phyloP scores from a whole-genome alignment of 129 eudicot genomes.

The Deinandra increscens region DNA sequence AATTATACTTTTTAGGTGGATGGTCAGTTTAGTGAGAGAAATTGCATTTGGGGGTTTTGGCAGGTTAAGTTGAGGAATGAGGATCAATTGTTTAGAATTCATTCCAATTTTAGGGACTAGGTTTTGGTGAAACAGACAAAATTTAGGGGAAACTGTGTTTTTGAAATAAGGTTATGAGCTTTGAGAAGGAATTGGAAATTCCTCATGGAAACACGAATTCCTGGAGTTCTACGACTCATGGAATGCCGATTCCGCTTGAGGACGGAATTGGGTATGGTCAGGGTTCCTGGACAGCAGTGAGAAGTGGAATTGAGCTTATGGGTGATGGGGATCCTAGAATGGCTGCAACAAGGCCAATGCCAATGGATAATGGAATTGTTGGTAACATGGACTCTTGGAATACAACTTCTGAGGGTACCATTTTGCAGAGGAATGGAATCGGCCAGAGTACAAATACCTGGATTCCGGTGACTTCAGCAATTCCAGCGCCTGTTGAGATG shows the following conservation, averaged over 20 bases:
- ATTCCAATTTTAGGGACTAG: background rate
- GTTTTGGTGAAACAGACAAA: background rate
- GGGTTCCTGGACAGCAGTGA: background rate
- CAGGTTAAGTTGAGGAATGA: background rate
- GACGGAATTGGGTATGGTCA: slow-evolving; percentile 10
- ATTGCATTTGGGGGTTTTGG: slow-evolving; percentile 6
- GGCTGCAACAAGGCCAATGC: slow-evolving; percentile 6
- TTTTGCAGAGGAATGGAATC: slow-evolving; percentile 16
- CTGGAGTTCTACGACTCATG: slow-evolving; percentile 10
- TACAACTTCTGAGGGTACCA: slow-evolving; percentile 10
- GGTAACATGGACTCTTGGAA: slow-evolving; percentile 13
- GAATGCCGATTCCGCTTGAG: slow-evolving; percentile 13
- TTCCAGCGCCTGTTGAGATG: slow-evolving; percentile 21
- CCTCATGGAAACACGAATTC: slow-evolving; percentile 20
- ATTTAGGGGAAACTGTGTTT: background rate
- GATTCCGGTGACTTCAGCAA: slow-evolving; percentile 45
- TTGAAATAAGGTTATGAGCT: slow-evolving; percentile 34
- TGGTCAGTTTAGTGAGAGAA: slow-evolving; percentile 3
- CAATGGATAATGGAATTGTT: background rate
- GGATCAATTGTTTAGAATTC: background rate
- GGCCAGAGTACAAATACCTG: slow-evolving; percentile 34
- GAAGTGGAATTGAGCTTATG: slow-evolving; percentile 3
- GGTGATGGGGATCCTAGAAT: background rate
- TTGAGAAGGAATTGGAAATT: slow-evolving; percentile 39
- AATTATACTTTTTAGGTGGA: slow-evolving; percentile 7